phyloP scores from a whole-genome alignment of 257 asterid species.

The Mitragyna speciosa region DNA sequence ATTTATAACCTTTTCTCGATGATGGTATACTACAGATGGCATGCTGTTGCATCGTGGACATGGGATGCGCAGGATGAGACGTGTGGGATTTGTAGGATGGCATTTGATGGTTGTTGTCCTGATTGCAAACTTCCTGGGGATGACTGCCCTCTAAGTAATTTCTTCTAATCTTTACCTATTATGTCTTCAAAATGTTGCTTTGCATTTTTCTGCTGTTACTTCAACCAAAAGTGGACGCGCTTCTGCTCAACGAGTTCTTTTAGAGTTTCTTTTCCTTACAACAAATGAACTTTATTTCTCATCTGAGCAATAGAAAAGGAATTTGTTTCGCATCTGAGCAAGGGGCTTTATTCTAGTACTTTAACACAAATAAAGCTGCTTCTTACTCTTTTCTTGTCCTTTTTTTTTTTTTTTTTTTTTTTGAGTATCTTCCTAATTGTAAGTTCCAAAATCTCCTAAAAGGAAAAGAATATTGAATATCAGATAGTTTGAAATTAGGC shows the following conservation, averaged over 20 bases:
- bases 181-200: background rate
- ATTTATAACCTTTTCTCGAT: background rate
- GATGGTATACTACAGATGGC: conserved; percentile 51
- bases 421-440: no score
- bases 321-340: background rate
- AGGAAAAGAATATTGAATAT: background rate
- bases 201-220: background rate
- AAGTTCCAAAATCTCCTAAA: no score
- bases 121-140: conserved; percentile 93
- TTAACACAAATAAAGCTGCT: background rate
- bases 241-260: background rate
- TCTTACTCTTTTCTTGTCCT: background rate
- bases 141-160: conserved; percentile 84
- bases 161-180: background rate
- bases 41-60: conserved; percentile 91
- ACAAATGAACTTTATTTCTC: background rate
- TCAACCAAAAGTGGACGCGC: background rate
- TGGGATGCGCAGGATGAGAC: conserved; percentile 98
- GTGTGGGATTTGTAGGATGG: conserved; percentile 92
- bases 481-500: background rate
- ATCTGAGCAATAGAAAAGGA: background rate
- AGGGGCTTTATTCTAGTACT: background rate
- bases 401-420: no score
- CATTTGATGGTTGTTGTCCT: conserved; percentile 88
- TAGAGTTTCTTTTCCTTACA: background rate